Evolutionary conservation across 371 early-diverging fungal genomes (phyloP).

Genomic region (Entomophthora muscae): DNA sequence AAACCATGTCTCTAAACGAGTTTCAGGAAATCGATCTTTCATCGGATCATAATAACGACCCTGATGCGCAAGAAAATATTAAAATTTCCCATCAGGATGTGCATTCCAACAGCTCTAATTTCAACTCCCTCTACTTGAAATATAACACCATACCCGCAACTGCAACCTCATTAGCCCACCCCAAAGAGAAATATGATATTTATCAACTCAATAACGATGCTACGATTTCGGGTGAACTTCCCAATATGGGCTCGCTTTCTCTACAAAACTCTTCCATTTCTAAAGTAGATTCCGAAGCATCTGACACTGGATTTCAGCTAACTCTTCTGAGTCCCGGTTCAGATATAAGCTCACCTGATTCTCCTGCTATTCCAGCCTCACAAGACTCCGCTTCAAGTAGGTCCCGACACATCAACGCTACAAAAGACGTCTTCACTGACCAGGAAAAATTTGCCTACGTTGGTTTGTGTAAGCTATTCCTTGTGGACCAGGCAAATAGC

Average conservation of each 20-base stretch:
- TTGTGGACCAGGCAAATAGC: not conserved
- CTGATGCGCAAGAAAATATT: no score
- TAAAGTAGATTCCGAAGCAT: not conserved
- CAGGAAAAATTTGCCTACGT: constrained; percentile 10
- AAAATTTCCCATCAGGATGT: no score
- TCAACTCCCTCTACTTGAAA: no score
- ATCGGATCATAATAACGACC: no score
- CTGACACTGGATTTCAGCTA: not conserved
- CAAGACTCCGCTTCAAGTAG: not conserved
- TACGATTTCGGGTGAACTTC: not conserved
- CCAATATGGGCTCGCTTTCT: not conserved
- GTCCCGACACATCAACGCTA: not conserved
- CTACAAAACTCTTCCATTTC: not conserved
- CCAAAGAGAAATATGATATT: no score
- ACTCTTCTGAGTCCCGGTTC: not conserved
- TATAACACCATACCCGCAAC: no score
- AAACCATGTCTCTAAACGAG: no score
- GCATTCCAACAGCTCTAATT: no score
- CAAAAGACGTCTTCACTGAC: constrained; percentile 6
- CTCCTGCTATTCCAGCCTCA: not conserved
- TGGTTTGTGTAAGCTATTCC: constrained; percentile 2
- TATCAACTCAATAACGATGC: not conserved
- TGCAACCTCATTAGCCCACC: no score
- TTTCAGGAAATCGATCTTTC: no score
- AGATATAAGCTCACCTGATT: no score